Evolutionary conservation across 225 moss, liverwort and hornwort species (phyloP).

Genomic region (Neckera pumila): DNA sequence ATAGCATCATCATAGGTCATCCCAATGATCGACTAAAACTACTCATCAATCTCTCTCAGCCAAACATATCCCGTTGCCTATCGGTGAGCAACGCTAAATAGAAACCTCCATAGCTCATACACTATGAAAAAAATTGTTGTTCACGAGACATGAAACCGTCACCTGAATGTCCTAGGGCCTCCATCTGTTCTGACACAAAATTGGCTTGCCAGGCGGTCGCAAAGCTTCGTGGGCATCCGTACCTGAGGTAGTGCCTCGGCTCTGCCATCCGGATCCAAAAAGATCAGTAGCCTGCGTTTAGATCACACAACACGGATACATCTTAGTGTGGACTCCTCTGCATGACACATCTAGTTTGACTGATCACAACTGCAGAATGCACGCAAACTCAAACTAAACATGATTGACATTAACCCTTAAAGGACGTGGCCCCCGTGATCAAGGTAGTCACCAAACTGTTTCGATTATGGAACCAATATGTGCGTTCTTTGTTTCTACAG

Average conservation of each 20-base stretch:
- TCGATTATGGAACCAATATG: no score
- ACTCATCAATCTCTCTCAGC: neutral
- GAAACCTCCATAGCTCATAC: neutral
- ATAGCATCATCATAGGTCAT: no score
- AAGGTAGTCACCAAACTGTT: no score
- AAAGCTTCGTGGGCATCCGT: neutral
- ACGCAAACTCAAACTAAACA: neutral
- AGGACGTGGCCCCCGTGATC: no score
- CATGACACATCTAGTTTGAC: neutral
- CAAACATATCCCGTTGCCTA: neutral
- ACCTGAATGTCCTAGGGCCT: neutral
- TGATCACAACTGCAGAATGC: neutral
- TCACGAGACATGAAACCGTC: neutral
- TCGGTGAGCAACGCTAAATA: neutral
- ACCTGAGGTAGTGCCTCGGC: neutral
- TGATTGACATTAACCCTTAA: neutral
- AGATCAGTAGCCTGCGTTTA: neutral
- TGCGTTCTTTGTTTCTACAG: no score
- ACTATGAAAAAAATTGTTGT: neutral
- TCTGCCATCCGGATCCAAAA: neutral
- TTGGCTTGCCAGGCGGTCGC: neutral
- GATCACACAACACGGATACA: neutral
- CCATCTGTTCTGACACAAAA: neutral
- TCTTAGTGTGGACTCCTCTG: neutral
- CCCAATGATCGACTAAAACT: no score